phyloP scores from a whole-genome alignment of 768 basidiomycete species.

The Coprinopsis marcescibilis region DNA sequence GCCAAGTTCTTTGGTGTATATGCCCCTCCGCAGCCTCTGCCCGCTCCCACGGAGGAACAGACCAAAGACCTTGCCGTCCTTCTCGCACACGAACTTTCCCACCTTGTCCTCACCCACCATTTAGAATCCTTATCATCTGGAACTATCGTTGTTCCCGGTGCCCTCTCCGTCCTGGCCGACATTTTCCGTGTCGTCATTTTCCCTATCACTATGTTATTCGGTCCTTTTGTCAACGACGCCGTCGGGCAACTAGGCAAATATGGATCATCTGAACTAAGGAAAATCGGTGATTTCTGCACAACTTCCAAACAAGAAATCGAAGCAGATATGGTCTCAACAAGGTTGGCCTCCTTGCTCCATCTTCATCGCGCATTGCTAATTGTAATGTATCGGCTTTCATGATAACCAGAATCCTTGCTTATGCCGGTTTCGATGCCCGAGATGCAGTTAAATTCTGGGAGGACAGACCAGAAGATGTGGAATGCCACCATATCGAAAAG shows the following conservation, averaged over 20 bases:
- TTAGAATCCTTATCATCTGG: slow-evolving; percentile 85
- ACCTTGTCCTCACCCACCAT: slow-evolving; percentile 87
- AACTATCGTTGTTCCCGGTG: slow-evolving; percentile 75
- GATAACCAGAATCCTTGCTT: slow-evolving; percentile 91
- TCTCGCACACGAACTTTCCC: slow-evolving; percentile 89
- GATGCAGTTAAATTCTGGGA: slow-evolving; percentile 84
- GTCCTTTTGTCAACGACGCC: slow-evolving; percentile 94
- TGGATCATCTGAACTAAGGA: slow-evolving; percentile 68
- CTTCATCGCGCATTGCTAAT: slow-evolving; percentile 1
- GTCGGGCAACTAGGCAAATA: slow-evolving; percentile 76
- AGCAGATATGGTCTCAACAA: slow-evolving; percentile 83
- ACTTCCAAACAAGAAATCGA: slow-evolving; percentile 85
- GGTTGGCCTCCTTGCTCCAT: slow-evolving; percentile 37
- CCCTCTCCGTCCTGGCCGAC: slow-evolving; percentile 73
- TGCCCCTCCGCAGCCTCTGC: slow-evolving; percentile 30
- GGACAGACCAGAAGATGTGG: slow-evolving; percentile 37
- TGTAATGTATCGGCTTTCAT: slow-evolving; percentile 7
- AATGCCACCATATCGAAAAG: slow-evolving; percentile 35
- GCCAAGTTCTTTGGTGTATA: slow-evolving; percentile 43
- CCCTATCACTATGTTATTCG: slow-evolving; percentile 86
- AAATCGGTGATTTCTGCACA: slow-evolving; percentile 70
- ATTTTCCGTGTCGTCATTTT: slow-evolving; percentile 74
- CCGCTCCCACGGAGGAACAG: slow-evolving; percentile 70
- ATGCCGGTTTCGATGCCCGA: slow-evolving; percentile 87
- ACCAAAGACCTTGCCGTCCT: slow-evolving; percentile 86